Base-by-base conservation (phyloP, 2,329 filamentous ascomycete genomes). In the Dactylellina leptospora region DNA sequence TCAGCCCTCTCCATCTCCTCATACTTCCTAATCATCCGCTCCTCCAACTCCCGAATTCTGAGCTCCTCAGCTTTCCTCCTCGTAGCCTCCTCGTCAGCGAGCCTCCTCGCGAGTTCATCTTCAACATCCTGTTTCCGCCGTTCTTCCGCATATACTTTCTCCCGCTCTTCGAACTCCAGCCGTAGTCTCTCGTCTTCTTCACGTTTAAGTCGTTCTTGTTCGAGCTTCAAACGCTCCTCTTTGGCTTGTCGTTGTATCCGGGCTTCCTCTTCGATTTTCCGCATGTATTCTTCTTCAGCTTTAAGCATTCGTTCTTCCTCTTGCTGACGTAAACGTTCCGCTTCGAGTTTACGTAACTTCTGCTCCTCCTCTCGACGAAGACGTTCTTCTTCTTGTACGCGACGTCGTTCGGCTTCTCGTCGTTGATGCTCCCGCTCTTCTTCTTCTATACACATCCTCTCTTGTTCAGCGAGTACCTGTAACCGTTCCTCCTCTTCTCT, bases 191-290 rank as follows among this genome's bases (percentile, higher is more conserved):
- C 76, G 18, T 66, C 77, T 61, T 78, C 77, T 8, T 75, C 74
- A 9, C 61, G 56, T 23, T 58, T 58, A 2, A 76, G 76, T 59
- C 78, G 78, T 53, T 79, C 78, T 40, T 47, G 10, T 58, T 50
- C 11, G 2, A 4, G 22, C 13, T 18, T 23, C 13, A 36, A 23
- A 42, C 30, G 8, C 27, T 58, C 42, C 33, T 66, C 51, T 22
- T 66, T 47, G n/a, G 40, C 56, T n/a, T 48, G 13, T 28, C 25
- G 33, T 3, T 25, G 27, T 18, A 50, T 11, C 4, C 18, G 9
- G 11, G 11, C 33, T 27, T 61, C 44, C n/a, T 50, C 56, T 40
- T 50, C 56, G 22, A 20, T 25, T 45, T 48, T n/a, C 5, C 33
- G 42, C 16, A 48, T 33, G 2, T 18, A n/a, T 13, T 48, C 45